Percentiles rank a stretch among this genome's conserved stretches.
Conservation (phyloP, 2,329 filamentous ascomycete genomes). For the Apiospora hydei region DNA sequence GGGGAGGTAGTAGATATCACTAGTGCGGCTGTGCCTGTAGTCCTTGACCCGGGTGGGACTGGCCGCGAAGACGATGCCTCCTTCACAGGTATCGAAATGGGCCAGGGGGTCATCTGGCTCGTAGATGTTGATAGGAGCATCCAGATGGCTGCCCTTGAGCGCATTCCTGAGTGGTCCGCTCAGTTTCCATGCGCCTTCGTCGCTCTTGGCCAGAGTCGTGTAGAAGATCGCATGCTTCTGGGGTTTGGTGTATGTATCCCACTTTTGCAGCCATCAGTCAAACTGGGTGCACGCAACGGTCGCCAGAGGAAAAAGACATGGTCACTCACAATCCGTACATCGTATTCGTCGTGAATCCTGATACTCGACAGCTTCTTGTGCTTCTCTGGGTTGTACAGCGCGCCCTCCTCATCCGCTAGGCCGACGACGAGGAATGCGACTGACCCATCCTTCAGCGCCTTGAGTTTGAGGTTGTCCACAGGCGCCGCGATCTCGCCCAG, state of each 20-base stretch:
- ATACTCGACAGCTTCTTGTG: slow-evolving; percentile 38
- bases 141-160: slow-evolving; percentile 41
- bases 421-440: slow-evolving; percentile 47
- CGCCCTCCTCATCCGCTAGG: slow-evolving; percentile 40
- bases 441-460: slow-evolving; percentile 42
- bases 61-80: slow-evolving; percentile 46
- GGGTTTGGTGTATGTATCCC: slow-evolving; percentile 41
- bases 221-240: slow-evolving; percentile 49
- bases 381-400: slow-evolving; percentile 43
- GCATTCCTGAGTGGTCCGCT: slow-evolving; percentile 43
- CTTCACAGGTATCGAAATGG: slow-evolving; percentile 44
- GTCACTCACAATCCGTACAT: slow-evolving; percentile 43
- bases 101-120: slow-evolving; percentile 33
- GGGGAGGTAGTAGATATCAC: slow-evolving; percentile 43
- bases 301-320: background rate
- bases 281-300: background rate
- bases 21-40: slow-evolving; percentile 28
- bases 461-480: slow-evolving; percentile 44
- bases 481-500: slow-evolving; percentile 43
- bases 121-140: slow-evolving; percentile 41
- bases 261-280: slow-evolving; percentile 34
- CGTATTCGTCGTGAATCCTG: slow-evolving; percentile 45
- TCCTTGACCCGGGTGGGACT: slow-evolving; percentile 32
- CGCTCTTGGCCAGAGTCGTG: slow-evolving; percentile 39
- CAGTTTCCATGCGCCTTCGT: slow-evolving; percentile 42